Base-by-base conservation (phyloP, 2,329 filamentous ascomycete species). In the Didymosphaeria variabile region DNA sequence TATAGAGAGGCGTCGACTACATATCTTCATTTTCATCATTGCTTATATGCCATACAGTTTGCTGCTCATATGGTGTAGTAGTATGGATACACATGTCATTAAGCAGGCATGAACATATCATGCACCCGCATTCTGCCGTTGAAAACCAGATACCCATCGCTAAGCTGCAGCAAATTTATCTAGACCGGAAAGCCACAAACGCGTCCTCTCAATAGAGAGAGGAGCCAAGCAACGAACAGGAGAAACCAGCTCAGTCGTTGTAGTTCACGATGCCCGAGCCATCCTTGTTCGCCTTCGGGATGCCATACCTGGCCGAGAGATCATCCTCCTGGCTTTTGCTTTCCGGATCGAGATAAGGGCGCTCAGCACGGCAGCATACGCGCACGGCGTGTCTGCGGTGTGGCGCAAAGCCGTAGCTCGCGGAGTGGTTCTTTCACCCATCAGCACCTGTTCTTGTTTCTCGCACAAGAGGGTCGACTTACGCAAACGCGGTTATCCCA, bases 401-500 rank as follows among this genome's bases (percentile, higher is more conserved):
- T 1, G 85, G 85, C 2, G 81, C 80, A 64, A 87, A 87, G 8
- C 85, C 86, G 66, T 86, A 87, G 0, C 84, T 81, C 7, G 85
- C 85, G 3, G 81, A 79, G 63, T 87, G 85, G 58, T 85, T 86
- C 79, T 84, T 49, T 8, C 13, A 1, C 12, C 3, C 15, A 40
- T 67, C 29, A 69, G 62, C 51, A 52, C 46, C 8, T 29, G 12
- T 42, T 8, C 15, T 12, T 4, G 44, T 13, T 19, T 2, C 17
- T 29, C 21, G 13, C 15, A 42, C 15, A 29, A n/a, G 21, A 23
- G 19, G 21, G 5, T 12, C 21, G 42, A 65, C 67, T 54, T 64
- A 87, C 84, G 49, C 81, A 83, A 40, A 83, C 78, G 19, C 88
- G 80, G 64, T 90, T 91, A 70, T 91, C 88, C 88, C 89, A 91